Conservation (phyloP, 176 grass and related monocot genomes). For the Oryza coarctata region DNA sequence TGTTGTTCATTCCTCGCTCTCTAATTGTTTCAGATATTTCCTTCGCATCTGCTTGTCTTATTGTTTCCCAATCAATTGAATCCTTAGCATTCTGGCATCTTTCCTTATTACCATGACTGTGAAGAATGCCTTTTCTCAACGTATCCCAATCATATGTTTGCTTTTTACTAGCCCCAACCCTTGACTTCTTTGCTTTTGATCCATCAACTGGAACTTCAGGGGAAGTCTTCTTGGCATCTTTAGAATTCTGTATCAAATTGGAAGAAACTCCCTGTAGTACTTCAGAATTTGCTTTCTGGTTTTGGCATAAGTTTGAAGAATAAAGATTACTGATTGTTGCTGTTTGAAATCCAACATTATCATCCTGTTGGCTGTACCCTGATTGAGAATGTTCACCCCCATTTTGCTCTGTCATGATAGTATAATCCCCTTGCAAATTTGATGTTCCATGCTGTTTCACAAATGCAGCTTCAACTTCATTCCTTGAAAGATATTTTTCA, state of each 20-base stretch:
- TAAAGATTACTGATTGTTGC: not conserved
- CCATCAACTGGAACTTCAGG: slow-evolving; percentile 20
- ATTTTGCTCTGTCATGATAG: slow-evolving; percentile 12
- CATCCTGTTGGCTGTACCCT: slow-evolving; percentile 19
- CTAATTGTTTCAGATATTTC: slow-evolving; percentile 64
- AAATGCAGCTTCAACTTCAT: slow-evolving; percentile 26
- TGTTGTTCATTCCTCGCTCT: slow-evolving; percentile 86
- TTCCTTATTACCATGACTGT: slow-evolving; percentile 33
- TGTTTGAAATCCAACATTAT: slow-evolving; percentile 12
- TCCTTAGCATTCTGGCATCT: slow-evolving; percentile 52
- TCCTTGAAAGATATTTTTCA: slow-evolving; percentile 19
- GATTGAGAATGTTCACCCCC: slow-evolving; percentile 17
- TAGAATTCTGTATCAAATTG: slow-evolving; percentile 21
- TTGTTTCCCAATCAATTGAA: slow-evolving; percentile 63
- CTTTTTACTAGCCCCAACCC: slow-evolving; percentile 36
- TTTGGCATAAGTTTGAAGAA: slow-evolving; percentile 27
- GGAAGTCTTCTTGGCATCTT: slow-evolving; percentile 27
- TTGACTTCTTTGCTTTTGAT: slow-evolving; percentile 54
- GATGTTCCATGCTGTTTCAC: slow-evolving; percentile 11
- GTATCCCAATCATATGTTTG: slow-evolving; percentile 66
- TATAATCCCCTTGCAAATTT: slow-evolving; percentile 27
- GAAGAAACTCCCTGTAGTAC: slow-evolving; percentile 10
- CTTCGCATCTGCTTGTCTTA: slow-evolving; percentile 53
- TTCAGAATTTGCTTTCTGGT: slow-evolving; percentile 8
- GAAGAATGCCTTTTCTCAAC: slow-evolving; percentile 57